Percentiles rank a stretch among this genome's conserved stretches.
phyloP scores from a whole-genome alignment of 2,329 filamentous ascomycete genomes.

The Aspergillus caelatus region DNA sequence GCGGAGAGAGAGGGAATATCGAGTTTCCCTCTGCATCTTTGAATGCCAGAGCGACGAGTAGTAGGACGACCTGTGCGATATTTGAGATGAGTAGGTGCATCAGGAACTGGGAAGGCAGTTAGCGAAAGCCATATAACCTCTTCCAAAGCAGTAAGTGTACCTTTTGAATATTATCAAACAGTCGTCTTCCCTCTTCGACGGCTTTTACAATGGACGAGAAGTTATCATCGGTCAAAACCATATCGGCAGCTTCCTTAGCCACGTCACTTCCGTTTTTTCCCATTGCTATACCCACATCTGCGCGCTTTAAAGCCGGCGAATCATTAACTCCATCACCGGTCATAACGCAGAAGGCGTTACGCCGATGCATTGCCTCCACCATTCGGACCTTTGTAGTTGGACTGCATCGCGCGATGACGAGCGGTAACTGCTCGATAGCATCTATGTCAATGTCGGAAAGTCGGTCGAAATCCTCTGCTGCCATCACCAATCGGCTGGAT shows the following conservation, averaged over 20 bases:
- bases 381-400: slow-evolving; percentile 87
- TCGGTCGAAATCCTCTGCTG: slow-evolving; percentile 58
- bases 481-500: slow-evolving; percentile 52
- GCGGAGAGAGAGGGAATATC: slow-evolving; percentile 80
- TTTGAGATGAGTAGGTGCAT: slow-evolving; percentile 79
- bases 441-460: slow-evolving; percentile 61
- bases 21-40: slow-evolving; percentile 71
- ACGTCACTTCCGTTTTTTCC: slow-evolving; percentile 82
- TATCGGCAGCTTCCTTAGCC: slow-evolving; percentile 74
- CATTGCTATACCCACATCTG: slow-evolving; percentile 89
- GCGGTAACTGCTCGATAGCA: slow-evolving; percentile 70
- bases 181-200: slow-evolving; percentile 78
- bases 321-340: slow-evolving; percentile 89
- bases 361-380: slow-evolving; percentile 83
- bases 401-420: slow-evolving; percentile 82
- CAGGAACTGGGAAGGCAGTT: slow-evolving; percentile 57
- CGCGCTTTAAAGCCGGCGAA: slow-evolving; percentile 75
- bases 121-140: slow-evolving; percentile 31
- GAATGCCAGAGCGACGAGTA: slow-evolving; percentile 80
- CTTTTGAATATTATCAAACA: slow-evolving; percentile 89
- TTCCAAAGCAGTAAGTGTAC: slow-evolving; percentile 3
- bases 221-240: slow-evolving; percentile 72
- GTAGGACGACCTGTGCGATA: slow-evolving; percentile 78
- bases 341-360: slow-evolving; percentile 78
- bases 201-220: slow-evolving; percentile 84